These are phyloP conservation scores for Lentinula edodes DNA, from an alignment of 768 basidiomycete genomes.

Conservation along the genomic window DNA sequence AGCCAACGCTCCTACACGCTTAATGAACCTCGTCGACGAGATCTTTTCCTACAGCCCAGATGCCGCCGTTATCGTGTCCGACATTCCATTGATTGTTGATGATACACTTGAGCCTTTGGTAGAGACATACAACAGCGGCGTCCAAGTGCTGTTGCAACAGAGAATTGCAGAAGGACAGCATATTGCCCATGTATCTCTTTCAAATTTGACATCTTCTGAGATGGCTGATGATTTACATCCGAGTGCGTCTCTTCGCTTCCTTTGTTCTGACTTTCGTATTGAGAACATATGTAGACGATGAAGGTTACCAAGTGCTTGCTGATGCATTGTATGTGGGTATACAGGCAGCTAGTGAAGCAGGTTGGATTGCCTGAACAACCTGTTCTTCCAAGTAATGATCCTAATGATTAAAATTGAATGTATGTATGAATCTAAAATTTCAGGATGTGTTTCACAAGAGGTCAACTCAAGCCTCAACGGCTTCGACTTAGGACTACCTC, in stretches of 20 bases:
- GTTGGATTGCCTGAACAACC: slow-evolving; percentile 9
- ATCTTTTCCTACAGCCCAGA: slow-evolving; percentile 9
- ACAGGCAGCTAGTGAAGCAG: slow-evolving; percentile 9
- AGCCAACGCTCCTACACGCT: not conserved
- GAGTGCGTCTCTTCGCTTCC: not conserved
- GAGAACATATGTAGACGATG: not conserved
- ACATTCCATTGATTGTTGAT: slow-evolving; percentile 6
- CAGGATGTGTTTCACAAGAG: no score
- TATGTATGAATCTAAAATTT: no score
- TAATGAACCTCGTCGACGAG: slow-evolving; percentile 7
- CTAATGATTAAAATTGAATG: no score
- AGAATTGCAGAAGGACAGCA: slow-evolving; percentile 11
- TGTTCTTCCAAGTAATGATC: no score
- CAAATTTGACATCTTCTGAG: slow-evolving; percentile 4
- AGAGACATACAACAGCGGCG: slow-evolving; percentile 6
- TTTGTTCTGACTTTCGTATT: not conserved
- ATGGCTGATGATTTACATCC: slow-evolving; percentile 11
- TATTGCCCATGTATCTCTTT: slow-evolving; percentile 6
- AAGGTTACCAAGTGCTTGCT: slow-evolving; percentile 12
- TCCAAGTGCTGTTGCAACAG: slow-evolving; percentile 6
- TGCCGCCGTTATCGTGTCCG: slow-evolving; percentile 9
- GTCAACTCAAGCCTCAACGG: no score
- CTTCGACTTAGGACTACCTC: no score
- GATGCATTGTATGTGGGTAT: slow-evolving; percentile 11
- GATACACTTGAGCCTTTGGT: slow-evolving; percentile 2